A percentile compares a stretch with the other conserved stretches of the same genome.
Evolutionary conservation across 352 stramenopile species (phyloP).

Genomic region (Paralagenidium karlingii): DNA sequence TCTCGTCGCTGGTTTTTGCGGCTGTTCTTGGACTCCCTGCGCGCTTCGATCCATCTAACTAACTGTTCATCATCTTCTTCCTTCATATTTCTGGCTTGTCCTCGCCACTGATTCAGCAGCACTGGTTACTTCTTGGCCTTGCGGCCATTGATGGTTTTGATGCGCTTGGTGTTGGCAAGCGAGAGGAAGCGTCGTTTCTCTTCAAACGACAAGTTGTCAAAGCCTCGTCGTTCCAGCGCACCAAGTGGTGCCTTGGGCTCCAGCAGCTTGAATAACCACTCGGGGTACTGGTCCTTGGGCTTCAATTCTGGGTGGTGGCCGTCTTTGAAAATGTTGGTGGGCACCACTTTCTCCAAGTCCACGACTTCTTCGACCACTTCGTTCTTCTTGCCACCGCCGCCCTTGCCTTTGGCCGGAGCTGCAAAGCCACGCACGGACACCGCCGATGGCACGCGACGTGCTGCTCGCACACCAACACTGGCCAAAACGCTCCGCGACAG

Average conservation of each 20-base stretch:
- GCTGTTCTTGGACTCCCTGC: no score
- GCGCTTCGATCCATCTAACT: no score
- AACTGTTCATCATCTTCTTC: no score
- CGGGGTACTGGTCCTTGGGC: slow-evolving; percentile 64
- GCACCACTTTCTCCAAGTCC: slow-evolving; percentile 61
- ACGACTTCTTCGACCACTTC: slow-evolving; percentile 56
- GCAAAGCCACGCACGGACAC: no score
- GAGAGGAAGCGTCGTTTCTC: slow-evolving; percentile 69
- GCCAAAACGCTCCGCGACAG: no score
- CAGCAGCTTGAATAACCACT: slow-evolving; percentile 74
- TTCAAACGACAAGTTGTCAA: slow-evolving; percentile 64
- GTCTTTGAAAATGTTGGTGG: slow-evolving; percentile 80
- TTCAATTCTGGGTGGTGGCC: slow-evolving; percentile 70
- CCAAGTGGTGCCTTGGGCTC: slow-evolving; percentile 59
- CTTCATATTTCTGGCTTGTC: no score
- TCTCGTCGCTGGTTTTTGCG: no score
- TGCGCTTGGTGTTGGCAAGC: slow-evolving; percentile 49
- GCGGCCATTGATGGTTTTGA: slow-evolving; percentile 64
- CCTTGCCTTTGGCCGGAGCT: slow-evolving; percentile 17
- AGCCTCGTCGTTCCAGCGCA: slow-evolving; percentile 65
- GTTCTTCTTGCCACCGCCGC: slow-evolving; percentile 38
- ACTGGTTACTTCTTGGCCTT: no score
- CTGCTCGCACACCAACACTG: no score
- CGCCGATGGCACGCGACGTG: no score
- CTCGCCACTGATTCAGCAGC: no score